Evolutionary conservation across 2,329 filamentous ascomycete species (phyloP), one percentile per base, ranked within the genome.

Genomic region (Claviceps purpurea): DNA sequence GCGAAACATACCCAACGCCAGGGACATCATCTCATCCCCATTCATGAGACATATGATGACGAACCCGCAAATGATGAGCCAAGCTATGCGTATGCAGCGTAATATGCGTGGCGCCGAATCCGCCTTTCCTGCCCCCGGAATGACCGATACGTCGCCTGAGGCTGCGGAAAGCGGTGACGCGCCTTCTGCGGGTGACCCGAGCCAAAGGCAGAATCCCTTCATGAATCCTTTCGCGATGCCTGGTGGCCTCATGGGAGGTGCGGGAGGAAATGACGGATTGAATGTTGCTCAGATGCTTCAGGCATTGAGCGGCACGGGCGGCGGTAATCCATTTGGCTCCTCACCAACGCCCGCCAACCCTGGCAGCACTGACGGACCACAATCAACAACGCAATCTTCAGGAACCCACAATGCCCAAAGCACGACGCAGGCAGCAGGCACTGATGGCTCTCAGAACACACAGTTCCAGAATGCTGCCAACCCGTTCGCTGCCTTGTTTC

Each of bases 11-110:
- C 86, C 86, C 42, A 79, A 85, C 55, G 87, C 87, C 22, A 81
- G 89, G 59, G 82, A 94, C 63, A 85, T 96, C 68, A 80, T 98
- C 61, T 84, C 89, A 55, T 93, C 90, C 24, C 90, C 90, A 0
- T 79, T 89, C 57, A 89, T 97, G 70, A 81, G 93, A 61, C 78
- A 86, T 50, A 93, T 97, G 86, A 84, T 98, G 77, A 91, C 89
- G 56, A 89, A 94, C 64, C 93, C 93, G 4, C 81, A 89, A 45
- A 82, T 89, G 60, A 79, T 98, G 57, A 77, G 89, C 53, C 82
- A 87, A 65, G 88, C 90, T 61, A 80, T 88, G 61, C 82, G 88
- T 56, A 85, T 97, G 81, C 85, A 90, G 64, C 77, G 86, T 53
- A 79, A 83, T 71, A 75, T 84, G 70, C 76, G 73, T 45, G 78